Conservation (phyloP, 2,329 filamentous ascomycete genomes). For the Monosporascus sp. region DNA sequence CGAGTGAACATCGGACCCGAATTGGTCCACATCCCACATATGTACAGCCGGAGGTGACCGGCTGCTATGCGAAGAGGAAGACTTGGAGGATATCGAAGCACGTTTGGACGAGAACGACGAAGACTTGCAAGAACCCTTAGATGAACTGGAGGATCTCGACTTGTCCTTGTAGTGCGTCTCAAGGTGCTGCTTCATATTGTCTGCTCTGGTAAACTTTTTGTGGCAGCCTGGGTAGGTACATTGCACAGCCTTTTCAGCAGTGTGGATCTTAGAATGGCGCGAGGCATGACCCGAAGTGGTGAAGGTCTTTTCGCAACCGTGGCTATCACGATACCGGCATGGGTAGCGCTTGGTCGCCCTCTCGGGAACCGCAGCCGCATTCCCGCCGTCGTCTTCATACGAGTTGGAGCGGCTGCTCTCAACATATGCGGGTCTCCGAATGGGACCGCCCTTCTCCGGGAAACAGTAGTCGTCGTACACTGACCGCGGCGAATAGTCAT, state of each 20-base stretch:
- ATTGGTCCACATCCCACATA: slow-evolving; percentile 38
- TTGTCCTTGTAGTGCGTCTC: slow-evolving; percentile 68
- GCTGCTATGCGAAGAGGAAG: slow-evolving; percentile 26
- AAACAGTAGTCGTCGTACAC: slow-evolving; percentile 31
- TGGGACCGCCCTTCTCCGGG: slow-evolving; percentile 22
- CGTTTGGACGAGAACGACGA: slow-evolving; percentile 22
- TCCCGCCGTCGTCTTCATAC: slow-evolving; percentile 45
- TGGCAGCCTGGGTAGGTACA: slow-evolving; percentile 64
- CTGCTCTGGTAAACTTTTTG: slow-evolving; percentile 75
- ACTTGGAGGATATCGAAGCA: slow-evolving; percentile 26
- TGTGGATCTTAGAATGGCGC: slow-evolving; percentile 79
- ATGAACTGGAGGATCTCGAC: slow-evolving; percentile 36
- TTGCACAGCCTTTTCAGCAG: slow-evolving; percentile 69
- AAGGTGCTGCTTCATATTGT: slow-evolving; percentile 85
- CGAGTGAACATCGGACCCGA: slow-evolving; percentile 24
- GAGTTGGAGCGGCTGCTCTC: slow-evolving; percentile 41
- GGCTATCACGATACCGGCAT: slow-evolving; percentile 66
- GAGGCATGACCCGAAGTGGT: slow-evolving; percentile 83
- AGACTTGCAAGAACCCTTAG: slow-evolving; percentile 24
- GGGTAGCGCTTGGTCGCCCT: slow-evolving; percentile 62
- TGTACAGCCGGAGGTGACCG: slow-evolving; percentile 24
- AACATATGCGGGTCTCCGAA: slow-evolving; percentile 38
- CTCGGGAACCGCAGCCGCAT: slow-evolving; percentile 37
- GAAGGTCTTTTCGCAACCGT: slow-evolving; percentile 72
- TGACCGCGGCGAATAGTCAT: slow-evolving; percentile 33